Base-by-base conservation (phyloP, 225 moss, liverwort and hornwort genomes). In the Thuidium tamariscinum region DNA sequence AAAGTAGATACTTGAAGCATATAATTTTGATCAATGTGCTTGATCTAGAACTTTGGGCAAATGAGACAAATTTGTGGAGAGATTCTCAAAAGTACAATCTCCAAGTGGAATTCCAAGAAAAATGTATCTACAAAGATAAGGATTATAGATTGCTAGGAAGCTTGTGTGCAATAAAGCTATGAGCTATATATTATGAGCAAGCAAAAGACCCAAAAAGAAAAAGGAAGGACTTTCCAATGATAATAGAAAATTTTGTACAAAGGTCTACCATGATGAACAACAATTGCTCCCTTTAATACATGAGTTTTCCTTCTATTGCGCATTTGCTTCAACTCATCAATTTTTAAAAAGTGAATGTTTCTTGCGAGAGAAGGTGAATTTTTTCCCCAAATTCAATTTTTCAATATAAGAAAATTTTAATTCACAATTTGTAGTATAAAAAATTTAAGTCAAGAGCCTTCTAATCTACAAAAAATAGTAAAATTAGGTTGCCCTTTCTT, bases 211-310 rank as follows among this genome's bases (percentile, higher is more conserved):
- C 48, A 29, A 1, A 14, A 18, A 32, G 32, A 19, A 0, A 49
- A 32, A 48, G 0, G 7, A 22, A 0, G 21, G 13, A 8, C 22
- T 13, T 51, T 34, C 3, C 2, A 13, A 74, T 21, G 34, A 34
- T 0, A 0, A 2, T 49, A 21, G 34, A 49, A 1, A 51, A 8
- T 0, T 34, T 4, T 13, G 12, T 34, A 0, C 1, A 0, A 2
- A 49, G 4, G 0, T 48, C 0, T 0, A 1, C 0, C 1, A 5
- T 74, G 2, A 34, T 74, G 3, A 74, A 21, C 1, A 0, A 74
- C 13, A 22, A 34, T 51, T 74, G 34, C 5, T 74, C 5, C 3
- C 34, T n/a, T n/a, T n/a, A n/a, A n/a, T n/a, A n/a, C n/a, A n/a
- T n/a, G n/a, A n/a, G n/a, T 49, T 49, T 51, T 0, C 13, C 2